Conservation (phyloP, 169 alveolate genomes). For the Plasmodium gonderi region DNA sequence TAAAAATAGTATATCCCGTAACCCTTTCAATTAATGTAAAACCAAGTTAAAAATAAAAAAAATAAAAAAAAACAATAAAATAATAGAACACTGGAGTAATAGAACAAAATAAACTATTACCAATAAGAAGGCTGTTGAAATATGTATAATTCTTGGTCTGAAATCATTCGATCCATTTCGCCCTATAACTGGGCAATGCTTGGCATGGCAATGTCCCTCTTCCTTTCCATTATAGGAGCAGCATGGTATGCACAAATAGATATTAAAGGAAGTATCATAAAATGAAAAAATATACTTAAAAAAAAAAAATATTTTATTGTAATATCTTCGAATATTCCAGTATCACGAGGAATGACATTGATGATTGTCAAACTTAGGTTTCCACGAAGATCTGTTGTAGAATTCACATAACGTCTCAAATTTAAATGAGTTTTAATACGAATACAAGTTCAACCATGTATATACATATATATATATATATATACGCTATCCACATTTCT, state of each 20-base stretch:
- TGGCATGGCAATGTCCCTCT: conserved; percentile 94
- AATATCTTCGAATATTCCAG: not conserved
- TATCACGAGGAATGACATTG: not conserved
- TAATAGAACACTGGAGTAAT: not conserved
- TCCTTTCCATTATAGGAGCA: conserved; percentile 95
- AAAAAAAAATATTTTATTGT: not conserved
- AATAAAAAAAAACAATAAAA: not conserved
- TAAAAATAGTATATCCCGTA: no score
- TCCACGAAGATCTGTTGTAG: no score
- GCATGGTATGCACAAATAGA: conserved; percentile 91
- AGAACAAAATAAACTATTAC: not conserved
- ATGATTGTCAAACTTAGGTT: no score
- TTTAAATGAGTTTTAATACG: no score
- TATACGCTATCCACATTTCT: not conserved
- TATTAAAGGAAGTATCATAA: conserved; percentile 20
- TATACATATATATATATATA: no score
- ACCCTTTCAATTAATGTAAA: not conserved
- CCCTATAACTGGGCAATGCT: conserved; percentile 90
- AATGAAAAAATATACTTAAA: no score
- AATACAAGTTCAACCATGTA: no score
- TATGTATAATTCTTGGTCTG: conserved; percentile 81
- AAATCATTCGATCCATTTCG: conserved; percentile 77
- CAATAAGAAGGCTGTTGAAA: not conserved
- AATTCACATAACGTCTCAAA: no score
- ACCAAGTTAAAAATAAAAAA: not conserved